Percentiles rank a stretch among this genome's conserved stretches.
Conservation (phyloP, 2,329 filamentous ascomycete species). For the Aspergillus calidoustus region DNA sequence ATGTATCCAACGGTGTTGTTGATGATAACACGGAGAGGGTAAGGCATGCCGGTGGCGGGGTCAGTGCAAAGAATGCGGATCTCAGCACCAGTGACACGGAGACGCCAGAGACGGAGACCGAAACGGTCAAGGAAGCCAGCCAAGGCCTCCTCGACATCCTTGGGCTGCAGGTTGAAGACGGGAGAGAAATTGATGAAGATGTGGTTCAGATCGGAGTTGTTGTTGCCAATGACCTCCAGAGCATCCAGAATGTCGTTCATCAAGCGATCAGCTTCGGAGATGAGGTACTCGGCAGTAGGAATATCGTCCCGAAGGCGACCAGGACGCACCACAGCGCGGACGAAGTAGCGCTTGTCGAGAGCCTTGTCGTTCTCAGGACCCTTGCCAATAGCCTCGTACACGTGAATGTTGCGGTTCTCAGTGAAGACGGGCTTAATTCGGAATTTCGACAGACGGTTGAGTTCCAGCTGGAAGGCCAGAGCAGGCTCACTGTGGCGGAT, state of each 20-base stretch:
- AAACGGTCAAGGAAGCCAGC: conserved; percentile 97
- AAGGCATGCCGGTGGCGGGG: conserved; percentile 77
- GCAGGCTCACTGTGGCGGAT: conserved; percentile 98
- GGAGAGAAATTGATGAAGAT: conserved; percentile 99
- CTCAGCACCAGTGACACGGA: conserved; percentile 95
- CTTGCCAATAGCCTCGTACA: conserved; percentile 96
- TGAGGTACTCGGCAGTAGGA: conserved; percentile 96
- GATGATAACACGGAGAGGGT: conserved; percentile 93
- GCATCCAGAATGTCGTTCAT: conserved; percentile 98
- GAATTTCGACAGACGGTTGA: conserved; percentile 93
- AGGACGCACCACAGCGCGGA: conserved; percentile 90
- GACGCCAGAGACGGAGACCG: conserved; percentile 90
- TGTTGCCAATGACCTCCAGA: conserved; percentile 97
- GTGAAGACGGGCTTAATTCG: conserved; percentile 98
- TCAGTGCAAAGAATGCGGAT: conserved; percentile 99
- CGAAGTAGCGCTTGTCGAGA: conserved; percentile 88
- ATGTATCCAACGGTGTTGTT: conserved; percentile 98
- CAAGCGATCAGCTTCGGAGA: conserved; percentile 92
- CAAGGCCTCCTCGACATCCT: conserved; percentile 89
- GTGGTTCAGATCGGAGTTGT: conserved; percentile 98
- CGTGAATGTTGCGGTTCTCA: conserved; percentile 98
- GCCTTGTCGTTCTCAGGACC: conserved; percentile 81
- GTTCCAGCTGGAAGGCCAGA: conserved; percentile 96
- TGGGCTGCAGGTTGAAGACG: conserved; percentile 87
- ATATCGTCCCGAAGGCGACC: conserved; percentile 96